Evolutionary conservation across 305 asterid species (phyloP).

Genomic region (Solanum hybrid): DNA sequence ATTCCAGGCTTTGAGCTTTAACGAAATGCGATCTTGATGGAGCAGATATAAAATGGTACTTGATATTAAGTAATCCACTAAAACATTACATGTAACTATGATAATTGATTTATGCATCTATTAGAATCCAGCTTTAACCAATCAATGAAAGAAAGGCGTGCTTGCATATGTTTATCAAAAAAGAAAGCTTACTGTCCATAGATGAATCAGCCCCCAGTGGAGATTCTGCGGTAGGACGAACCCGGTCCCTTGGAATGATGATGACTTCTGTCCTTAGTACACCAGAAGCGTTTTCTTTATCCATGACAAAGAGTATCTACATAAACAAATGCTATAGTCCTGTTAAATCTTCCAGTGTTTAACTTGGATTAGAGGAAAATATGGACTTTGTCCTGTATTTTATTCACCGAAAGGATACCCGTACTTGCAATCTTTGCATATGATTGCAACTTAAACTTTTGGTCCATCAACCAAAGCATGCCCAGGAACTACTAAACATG

Average conservation of each 20-base stretch:
- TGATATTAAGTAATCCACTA: not conserved
- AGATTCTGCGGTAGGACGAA: slow-evolving; percentile 7
- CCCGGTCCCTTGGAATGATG: slow-evolving; percentile 32
- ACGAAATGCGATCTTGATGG: not conserved
- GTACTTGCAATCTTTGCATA: not conserved
- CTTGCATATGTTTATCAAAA: not conserved
- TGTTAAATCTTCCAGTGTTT: not conserved
- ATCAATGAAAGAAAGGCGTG: not conserved
- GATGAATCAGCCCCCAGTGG: slow-evolving; percentile 1
- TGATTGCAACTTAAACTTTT: not conserved
- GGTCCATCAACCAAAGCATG: not conserved
- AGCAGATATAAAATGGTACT: not conserved
- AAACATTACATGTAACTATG: not conserved
- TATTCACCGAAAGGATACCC: not conserved
- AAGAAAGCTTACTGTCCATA: slow-evolving; percentile 19
- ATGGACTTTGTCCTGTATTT: not conserved
- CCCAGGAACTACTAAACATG: not conserved
- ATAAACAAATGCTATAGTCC: not conserved
- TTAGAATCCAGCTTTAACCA: not conserved
- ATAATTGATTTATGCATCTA: not conserved
- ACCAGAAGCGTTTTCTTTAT: slow-evolving; percentile 18
- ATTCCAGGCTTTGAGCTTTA: not conserved
- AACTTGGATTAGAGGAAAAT: not conserved
- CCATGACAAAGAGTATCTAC: slow-evolving; percentile 42
- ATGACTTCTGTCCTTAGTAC: slow-evolving; percentile 8